phyloP scores from a whole-genome alignment of 768 basidiomycete genomes.

The Lentinula guzmanii region DNA sequence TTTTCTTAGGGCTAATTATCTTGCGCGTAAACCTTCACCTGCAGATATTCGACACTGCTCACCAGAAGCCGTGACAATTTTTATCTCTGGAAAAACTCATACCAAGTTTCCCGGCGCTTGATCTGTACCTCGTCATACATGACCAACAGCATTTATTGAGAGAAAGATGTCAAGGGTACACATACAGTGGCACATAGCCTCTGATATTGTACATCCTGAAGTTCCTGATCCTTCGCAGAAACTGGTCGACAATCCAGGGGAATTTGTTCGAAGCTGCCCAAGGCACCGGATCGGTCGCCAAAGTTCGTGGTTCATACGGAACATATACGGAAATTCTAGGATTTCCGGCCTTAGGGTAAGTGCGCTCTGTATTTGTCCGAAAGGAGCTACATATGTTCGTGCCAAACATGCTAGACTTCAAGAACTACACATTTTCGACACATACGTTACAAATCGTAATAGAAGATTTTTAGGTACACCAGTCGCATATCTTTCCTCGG shows the following conservation, averaged over 20 bases:
- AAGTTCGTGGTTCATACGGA: background rate
- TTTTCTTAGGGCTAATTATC: too few relatives aligned
- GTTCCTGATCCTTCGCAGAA: background rate
- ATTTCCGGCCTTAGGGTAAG: background rate
- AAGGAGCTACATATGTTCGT: background rate
- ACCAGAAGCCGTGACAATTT: too few relatives aligned
- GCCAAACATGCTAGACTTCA: background rate
- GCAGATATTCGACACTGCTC: too few relatives aligned
- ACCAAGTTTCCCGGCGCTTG: too few relatives aligned
- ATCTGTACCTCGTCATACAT: background rate
- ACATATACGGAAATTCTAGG: too few relatives aligned
- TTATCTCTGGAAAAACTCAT: too few relatives aligned
- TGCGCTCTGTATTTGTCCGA: background rate
- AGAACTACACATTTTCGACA: background rate
- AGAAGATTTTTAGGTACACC: background rate
- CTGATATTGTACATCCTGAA: background rate
- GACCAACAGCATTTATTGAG: background rate
- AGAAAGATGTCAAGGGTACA: background rate
- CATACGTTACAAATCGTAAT: background rate
- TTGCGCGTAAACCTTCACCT: too few relatives aligned
- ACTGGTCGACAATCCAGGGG: background rate
- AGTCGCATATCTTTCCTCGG: conserved; percentile 1
- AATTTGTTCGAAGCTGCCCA: background rate
- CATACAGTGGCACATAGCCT: background rate
- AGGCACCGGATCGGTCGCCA: background rate